Percentiles rank a stretch among this genome's conserved stretches.
phyloP scores from a whole-genome alignment of 2,329 filamentous ascomycete species.

The Ceratocystis smalleyi region DNA sequence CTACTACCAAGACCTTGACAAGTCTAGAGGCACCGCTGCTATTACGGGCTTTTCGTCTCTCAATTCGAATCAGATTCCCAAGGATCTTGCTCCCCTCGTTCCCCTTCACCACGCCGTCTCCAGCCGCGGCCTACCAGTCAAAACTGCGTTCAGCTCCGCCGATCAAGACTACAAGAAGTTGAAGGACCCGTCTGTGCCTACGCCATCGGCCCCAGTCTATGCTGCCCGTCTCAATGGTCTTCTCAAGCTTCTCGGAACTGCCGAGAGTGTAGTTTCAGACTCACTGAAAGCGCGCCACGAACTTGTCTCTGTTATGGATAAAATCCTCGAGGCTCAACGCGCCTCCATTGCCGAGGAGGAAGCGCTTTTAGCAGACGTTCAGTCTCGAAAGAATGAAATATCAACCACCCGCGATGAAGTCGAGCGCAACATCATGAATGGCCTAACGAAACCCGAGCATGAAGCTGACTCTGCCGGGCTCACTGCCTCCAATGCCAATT shows the following conservation, averaged over 20 bases:
- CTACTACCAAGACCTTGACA: slow-evolving; percentile 41
- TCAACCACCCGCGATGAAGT: slow-evolving; percentile 77
- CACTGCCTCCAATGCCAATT: not conserved
- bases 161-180: slow-evolving; percentile 74
- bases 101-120: slow-evolving; percentile 56
- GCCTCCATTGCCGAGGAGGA: slow-evolving; percentile 56
- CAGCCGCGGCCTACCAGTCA: slow-evolving; percentile 55
- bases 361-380: slow-evolving; percentile 45
- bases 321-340: slow-evolving; percentile 60
- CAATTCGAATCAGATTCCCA: slow-evolving; percentile 46
- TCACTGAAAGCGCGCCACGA: slow-evolving; percentile 71
- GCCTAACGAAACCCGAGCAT: slow-evolving; percentile 48
- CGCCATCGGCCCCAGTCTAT: slow-evolving; percentile 75
- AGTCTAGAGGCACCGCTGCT: slow-evolving; percentile 38
- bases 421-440: slow-evolving; percentile 79
- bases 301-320: slow-evolving; percentile 67
- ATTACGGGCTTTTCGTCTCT: slow-evolving; percentile 34
- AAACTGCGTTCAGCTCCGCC: slow-evolving; percentile 52
- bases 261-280: slow-evolving; percentile 77
- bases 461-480: not conserved
- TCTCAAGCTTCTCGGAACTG: slow-evolving; percentile 75
- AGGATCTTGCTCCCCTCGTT: slow-evolving; percentile 63
- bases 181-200: slow-evolving; percentile 49
- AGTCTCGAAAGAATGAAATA: slow-evolving; percentile 51
- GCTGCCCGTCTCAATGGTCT: slow-evolving; percentile 78